phyloP scores from a whole-genome alignment of 768 basidiomycete genomes.

The Gloeostereum incarnatum region DNA sequence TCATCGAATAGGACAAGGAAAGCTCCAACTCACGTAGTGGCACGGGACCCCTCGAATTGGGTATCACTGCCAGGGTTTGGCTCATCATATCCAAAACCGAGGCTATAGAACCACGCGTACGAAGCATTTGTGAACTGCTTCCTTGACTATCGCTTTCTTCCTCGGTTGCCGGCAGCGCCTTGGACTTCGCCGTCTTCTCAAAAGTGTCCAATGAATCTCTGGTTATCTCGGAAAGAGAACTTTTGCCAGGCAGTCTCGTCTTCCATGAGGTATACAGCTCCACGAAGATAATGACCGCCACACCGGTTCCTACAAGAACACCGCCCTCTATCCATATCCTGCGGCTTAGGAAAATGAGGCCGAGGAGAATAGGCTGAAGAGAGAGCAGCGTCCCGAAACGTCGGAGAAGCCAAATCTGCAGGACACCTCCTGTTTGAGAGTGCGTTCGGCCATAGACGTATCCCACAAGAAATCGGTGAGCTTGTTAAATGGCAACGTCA shows the following conservation, averaged over 20 bases:
- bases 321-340: slow-evolving; percentile 67
- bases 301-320: slow-evolving; percentile 46
- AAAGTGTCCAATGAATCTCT: slow-evolving; percentile 51
- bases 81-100: slow-evolving; percentile 84
- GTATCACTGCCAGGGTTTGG: slow-evolving; percentile 64
- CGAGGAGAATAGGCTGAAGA: slow-evolving; percentile 67
- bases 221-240: slow-evolving; percentile 45
- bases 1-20: background rate
- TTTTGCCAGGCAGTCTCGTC: slow-evolving; percentile 35
- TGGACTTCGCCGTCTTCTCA: slow-evolving; percentile 29
- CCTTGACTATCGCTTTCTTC: slow-evolving; percentile 43
- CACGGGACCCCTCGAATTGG: slow-evolving; percentile 50
- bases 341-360: slow-evolving; percentile 61
- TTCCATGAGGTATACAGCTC: slow-evolving; percentile 49
- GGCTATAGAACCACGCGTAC: slow-evolving; percentile 64
- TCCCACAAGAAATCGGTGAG: slow-evolving; percentile 73
- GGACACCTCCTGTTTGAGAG: slow-evolving; percentile 65
- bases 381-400: slow-evolving; percentile 63
- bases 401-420: slow-evolving; percentile 69
- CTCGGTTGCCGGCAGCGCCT: slow-evolving; percentile 24
- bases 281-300: slow-evolving; percentile 45
- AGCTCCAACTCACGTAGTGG: slow-evolving; percentile 48
- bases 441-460: slow-evolving; percentile 69
- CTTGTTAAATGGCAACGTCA: slow-evolving; percentile 29
- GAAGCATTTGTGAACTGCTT: slow-evolving; percentile 30